A percentile compares a stretch with the other conserved stretches of the same genome.
Evolutionary conservation across 768 basidiomycete genomes (phyloP).

Genomic region (Auricularia auricula-judae): DNA sequence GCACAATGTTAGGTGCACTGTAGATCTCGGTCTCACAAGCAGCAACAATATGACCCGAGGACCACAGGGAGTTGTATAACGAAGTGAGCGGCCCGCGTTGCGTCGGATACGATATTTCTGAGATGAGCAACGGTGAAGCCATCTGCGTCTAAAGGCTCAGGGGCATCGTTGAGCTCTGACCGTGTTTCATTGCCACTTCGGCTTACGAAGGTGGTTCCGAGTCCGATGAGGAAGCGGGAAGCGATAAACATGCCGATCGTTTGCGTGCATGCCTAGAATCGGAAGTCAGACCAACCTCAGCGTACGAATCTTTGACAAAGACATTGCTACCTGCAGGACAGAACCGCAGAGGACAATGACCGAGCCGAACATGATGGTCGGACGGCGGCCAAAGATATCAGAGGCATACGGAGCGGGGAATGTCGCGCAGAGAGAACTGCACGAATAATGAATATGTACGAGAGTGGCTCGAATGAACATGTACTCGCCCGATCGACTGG

Average conservation of each 20-base stretch:
- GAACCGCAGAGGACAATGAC: conserved; percentile 53
- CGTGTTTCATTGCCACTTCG: not conserved
- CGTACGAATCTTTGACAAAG: not conserved
- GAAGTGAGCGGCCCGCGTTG: conserved; percentile 58
- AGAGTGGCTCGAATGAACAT: not conserved
- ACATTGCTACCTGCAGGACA: conserved; percentile 40
- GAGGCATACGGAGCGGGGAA: conserved; percentile 36
- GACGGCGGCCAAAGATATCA: conserved; percentile 47
- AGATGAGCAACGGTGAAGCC: conserved; percentile 53
- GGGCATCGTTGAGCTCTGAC: conserved; percentile 10
- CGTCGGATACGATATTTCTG: conserved; percentile 59
- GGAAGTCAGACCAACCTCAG: not conserved
- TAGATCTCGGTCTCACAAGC: conserved; percentile 13
- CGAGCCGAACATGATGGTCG: conserved; percentile 47
- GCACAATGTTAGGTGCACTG: conserved; percentile 10
- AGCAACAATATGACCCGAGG: conserved; percentile 39
- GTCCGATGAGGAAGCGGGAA: conserved; percentile 28
- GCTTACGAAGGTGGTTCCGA: conserved; percentile 7
- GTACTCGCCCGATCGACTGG: conserved; percentile 6
- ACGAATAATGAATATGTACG: conserved; percentile 21
- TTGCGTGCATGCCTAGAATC: conserved; percentile 17
- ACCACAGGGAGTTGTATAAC: conserved; percentile 53
- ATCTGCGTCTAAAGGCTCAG: conserved; percentile 18
- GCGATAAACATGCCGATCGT: conserved; percentile 49
- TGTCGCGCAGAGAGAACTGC: conserved; percentile 25